phyloP scores from a whole-genome alignment of 192 early-diverging fungal genomes.

The Cetraspora pellucida region DNA sequence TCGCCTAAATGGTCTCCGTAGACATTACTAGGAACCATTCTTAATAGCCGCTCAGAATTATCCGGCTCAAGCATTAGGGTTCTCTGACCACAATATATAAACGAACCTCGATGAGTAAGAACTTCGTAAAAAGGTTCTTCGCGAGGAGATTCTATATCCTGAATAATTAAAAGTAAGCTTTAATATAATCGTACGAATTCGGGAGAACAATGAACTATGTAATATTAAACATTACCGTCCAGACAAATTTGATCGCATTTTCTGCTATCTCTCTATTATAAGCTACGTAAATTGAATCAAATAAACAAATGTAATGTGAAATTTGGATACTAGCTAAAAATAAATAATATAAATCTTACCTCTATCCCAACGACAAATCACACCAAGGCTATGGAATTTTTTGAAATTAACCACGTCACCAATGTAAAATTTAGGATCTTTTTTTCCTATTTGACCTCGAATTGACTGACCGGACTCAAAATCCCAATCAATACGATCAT shows the following conservation, averaged over 20 bases:
- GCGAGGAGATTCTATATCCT: slow-evolving; percentile 16
- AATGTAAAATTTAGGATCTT: slow-evolving; percentile 28
- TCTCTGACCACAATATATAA: slow-evolving; percentile 27
- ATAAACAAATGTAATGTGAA: background rate
- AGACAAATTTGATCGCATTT: slow-evolving; percentile 28
- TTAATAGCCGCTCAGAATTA: slow-evolving; percentile 15
- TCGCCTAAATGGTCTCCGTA: slow-evolving; percentile 28
- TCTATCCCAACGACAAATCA: slow-evolving; percentile 33
- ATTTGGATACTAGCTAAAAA: background rate
- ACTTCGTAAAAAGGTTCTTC: slow-evolving; percentile 32
- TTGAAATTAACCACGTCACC: slow-evolving; percentile 29
- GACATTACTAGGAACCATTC: slow-evolving; percentile 23
- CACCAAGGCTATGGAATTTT: slow-evolving; percentile 24
- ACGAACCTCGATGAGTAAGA: slow-evolving; percentile 23
- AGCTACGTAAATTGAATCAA: slow-evolving; percentile 17
- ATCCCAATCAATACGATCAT: slow-evolving; percentile 30
- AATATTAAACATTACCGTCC: slow-evolving; percentile 23
- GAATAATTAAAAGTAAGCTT: background rate
- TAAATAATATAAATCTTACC: background rate
- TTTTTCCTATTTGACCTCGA: slow-evolving; percentile 11
- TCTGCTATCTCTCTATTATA: slow-evolving; percentile 20
- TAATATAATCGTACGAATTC: background rate
- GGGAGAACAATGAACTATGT: background rate
- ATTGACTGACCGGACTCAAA: slow-evolving; percentile 9
- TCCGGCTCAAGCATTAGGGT: slow-evolving; percentile 13